Percentiles rank a stretch among this genome's conserved stretches.
Conservation (phyloP, 768 basidiomycete genomes). For the Hygrophorus russula region DNA sequence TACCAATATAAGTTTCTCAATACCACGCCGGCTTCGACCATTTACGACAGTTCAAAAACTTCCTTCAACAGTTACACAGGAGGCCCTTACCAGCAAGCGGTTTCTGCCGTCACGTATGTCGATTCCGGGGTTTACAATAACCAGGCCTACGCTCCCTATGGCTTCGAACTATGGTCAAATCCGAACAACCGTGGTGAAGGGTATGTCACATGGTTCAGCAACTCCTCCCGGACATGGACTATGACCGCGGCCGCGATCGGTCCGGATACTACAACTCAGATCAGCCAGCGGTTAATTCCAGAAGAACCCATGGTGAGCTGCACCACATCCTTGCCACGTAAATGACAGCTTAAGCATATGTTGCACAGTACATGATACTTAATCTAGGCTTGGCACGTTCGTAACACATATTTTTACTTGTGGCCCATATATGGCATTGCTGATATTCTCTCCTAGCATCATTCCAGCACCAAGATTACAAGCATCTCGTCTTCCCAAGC, state of each 20-base stretch:
- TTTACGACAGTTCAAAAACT: slow-evolving; percentile 43
- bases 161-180: slow-evolving; percentile 74
- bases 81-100: slow-evolving; percentile 62
- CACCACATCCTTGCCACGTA: neutral
- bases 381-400: slow-evolving; percentile 73
- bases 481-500: slow-evolving; percentile 64
- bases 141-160: slow-evolving; percentile 47
- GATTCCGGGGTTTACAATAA: slow-evolving; percentile 46
- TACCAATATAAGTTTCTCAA: slow-evolving; percentile 52
- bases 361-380: slow-evolving; percentile 61
- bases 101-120: slow-evolving; percentile 51
- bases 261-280: slow-evolving; percentile 42
- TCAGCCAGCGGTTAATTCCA: slow-evolving; percentile 63
- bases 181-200: slow-evolving; percentile 54
- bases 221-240: slow-evolving; percentile 61
- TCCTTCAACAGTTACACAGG: slow-evolving; percentile 59
- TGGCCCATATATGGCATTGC: neutral
- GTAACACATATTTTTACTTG: neutral
- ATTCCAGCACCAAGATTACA: slow-evolving; percentile 68
- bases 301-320: slow-evolving; percentile 87
- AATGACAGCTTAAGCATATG: slow-evolving; percentile 5
- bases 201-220: slow-evolving; percentile 77
- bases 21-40: slow-evolving; percentile 34
- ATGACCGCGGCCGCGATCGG: slow-evolving; percentile 56
- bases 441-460: slow-evolving; percentile 17